phyloP scores from a whole-genome alignment of 768 basidiomycete species.

The Lactifluus rugatus region DNA sequence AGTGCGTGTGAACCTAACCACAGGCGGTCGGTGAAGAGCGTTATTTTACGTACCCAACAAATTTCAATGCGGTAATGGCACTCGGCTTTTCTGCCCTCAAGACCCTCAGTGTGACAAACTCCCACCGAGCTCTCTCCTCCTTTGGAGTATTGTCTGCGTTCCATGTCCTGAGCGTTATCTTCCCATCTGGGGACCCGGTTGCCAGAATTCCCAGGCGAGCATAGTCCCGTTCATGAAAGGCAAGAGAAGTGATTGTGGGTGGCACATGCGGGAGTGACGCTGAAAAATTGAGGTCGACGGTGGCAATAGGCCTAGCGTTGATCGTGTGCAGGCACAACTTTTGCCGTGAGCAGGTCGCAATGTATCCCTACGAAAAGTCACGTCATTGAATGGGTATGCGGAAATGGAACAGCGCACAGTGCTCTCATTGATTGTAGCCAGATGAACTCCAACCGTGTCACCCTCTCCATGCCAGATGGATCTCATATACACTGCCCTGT shows the following conservation, averaged over 20 bases:
- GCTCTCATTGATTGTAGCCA: constrained; percentile 76
- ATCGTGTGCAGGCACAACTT: constrained; percentile 76
- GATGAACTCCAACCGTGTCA: constrained; percentile 39
- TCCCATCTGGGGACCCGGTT: constrained; percentile 65
- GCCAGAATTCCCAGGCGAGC: constrained; percentile 70
- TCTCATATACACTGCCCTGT: constrained; percentile 67
- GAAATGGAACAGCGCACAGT: constrained; percentile 44
- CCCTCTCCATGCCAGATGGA: constrained; percentile 61
- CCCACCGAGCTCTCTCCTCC: constrained; percentile 62
- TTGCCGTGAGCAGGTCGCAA: constrained; percentile 69
- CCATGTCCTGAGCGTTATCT: constrained; percentile 77
- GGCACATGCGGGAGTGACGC: constrained; percentile 34
- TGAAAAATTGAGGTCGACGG: constrained; percentile 48
- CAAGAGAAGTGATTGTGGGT: constrained; percentile 60
- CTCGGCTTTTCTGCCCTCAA: constrained; percentile 45
- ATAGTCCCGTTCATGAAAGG: constrained; percentile 87
- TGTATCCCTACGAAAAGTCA: constrained; percentile 57
- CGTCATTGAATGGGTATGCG: not conserved
- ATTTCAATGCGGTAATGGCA: constrained; percentile 64
- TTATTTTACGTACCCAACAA: constrained; percentile 51
- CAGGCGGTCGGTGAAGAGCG: not conserved
- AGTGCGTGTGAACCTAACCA: not conserved
- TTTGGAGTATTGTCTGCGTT: constrained; percentile 63
- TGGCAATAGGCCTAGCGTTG: constrained; percentile 72
- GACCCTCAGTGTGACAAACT: constrained; percentile 57